phyloP scores from a whole-genome alignment of 2,329 filamentous ascomycete genomes.

The Paraphaeosphaeria minitans region DNA sequence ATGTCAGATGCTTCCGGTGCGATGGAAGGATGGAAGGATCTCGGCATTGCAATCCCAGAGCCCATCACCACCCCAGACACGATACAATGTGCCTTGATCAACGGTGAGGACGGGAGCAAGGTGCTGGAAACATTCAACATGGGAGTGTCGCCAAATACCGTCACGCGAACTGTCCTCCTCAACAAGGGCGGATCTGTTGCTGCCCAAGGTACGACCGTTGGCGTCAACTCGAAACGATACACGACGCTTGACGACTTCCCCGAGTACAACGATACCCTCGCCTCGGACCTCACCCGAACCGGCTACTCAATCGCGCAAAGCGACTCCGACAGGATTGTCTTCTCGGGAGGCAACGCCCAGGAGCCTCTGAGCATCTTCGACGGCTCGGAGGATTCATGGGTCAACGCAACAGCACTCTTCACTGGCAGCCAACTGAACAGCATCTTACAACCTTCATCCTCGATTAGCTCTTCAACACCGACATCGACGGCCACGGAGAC shows the following conservation, averaged over 20 bases:
- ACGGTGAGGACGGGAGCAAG: conserved; percentile 76
- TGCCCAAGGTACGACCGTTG: conserved; percentile 55
- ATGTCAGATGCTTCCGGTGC: conserved; percentile 13
- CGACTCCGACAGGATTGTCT: conserved; percentile 69
- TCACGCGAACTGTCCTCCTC: conserved; percentile 71
- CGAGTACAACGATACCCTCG: conserved; percentile 75
- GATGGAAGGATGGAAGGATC: conserved; percentile 66
- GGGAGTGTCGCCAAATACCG: conserved; percentile 72
- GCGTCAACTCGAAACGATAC: conserved; percentile 56
- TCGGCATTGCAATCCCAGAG: conserved; percentile 66
- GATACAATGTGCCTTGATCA: conserved; percentile 69
- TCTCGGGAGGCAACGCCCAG: conserved; percentile 71
- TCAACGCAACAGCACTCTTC: conserved; percentile 71
- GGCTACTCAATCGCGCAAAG: conserved; percentile 75
- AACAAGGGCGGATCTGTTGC: conserved; percentile 61
- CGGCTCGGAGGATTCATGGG: conserved; percentile 75
- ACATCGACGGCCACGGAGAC: conserved; percentile 37
- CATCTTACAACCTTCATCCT: conserved; percentile 34
- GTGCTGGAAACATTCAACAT: conserved; percentile 80
- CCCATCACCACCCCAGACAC: conserved; percentile 65
- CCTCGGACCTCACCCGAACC: conserved; percentile 67
- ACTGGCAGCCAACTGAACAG: conserved; percentile 49
- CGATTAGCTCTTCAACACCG: conserved; percentile 38
- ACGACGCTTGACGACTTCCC: conserved; percentile 73
- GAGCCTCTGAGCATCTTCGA: conserved; percentile 79